Percentiles rank a stretch among this genome's conserved stretches.
Evolutionary conservation across 2,329 filamentous ascomycete species (phyloP).

Genomic region (Diplodia sapinea): DNA sequence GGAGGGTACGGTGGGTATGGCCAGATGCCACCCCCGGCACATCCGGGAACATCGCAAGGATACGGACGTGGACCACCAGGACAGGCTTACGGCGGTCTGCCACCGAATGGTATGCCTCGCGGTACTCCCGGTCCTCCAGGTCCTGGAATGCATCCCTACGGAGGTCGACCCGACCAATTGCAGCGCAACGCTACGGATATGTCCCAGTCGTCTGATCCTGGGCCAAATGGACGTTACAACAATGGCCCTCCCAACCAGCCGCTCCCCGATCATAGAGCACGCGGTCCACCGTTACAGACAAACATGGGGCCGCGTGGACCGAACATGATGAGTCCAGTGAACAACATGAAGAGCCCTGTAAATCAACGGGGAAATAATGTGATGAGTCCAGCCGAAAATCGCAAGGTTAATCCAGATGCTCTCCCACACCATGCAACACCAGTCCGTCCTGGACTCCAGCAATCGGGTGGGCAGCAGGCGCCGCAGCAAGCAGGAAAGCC

Average conservation of each 20-base stretch:
- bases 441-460: slow-evolving; percentile 32
- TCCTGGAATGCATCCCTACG: slow-evolving; percentile 30
- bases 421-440: slow-evolving; percentile 39
- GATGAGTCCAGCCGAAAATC: slow-evolving; percentile 19
- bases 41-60: slow-evolving; percentile 12
- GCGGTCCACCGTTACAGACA: slow-evolving; percentile 19
- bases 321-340: slow-evolving; percentile 37
- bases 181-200: slow-evolving; percentile 44
- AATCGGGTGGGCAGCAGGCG: slow-evolving; percentile 3
- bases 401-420: slow-evolving; percentile 8
- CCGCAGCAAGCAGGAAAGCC: slow-evolving; percentile 39
- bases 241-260: slow-evolving; percentile 19
- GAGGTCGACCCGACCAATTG: slow-evolving; percentile 40
- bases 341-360: not conserved
- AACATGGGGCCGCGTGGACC: slow-evolving; percentile 13
- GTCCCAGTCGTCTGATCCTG: slow-evolving; percentile 22
- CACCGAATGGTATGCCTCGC: slow-evolving; percentile 16
- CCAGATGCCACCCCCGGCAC: slow-evolving; percentile 34
- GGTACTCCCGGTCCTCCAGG: slow-evolving; percentile 29
- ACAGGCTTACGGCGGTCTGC: slow-evolving; percentile 14
- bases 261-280: slow-evolving; percentile 32
- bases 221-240: slow-evolving; percentile 21
- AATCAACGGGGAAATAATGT: not conserved
- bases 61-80: slow-evolving; percentile 28
- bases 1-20: slow-evolving; percentile 39